Evolutionary conservation across 202 grass and related monocot species (phyloP).

Genomic region (Digitaria exilis): DNA sequence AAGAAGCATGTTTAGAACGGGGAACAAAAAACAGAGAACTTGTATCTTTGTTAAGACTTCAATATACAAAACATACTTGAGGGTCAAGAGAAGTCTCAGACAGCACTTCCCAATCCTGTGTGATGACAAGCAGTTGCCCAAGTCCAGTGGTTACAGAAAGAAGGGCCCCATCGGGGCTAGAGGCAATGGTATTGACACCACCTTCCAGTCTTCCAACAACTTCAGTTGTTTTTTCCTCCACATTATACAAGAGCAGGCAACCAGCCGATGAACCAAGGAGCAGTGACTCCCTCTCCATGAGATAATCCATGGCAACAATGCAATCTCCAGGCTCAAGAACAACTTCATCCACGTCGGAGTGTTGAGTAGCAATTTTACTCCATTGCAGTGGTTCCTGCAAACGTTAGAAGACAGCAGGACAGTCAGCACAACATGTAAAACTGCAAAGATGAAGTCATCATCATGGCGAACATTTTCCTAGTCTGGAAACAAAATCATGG

Average conservation of each 20-base stretch:
- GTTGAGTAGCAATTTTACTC: constrained; percentile 45
- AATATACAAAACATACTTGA: constrained; percentile 46
- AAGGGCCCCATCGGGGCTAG: constrained; percentile 85
- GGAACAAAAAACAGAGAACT: constrained; percentile 1
- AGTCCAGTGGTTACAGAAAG: constrained; percentile 74
- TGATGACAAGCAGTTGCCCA: constrained; percentile 83
- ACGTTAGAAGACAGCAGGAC: constrained; percentile 22
- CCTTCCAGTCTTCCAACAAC: constrained; percentile 85
- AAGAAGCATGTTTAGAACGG: constrained; percentile 40
- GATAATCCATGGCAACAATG: constrained; percentile 87
- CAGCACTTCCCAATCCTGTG: constrained; percentile 86
- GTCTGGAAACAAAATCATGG: not conserved
- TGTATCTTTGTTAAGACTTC: not conserved
- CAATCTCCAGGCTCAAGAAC: constrained; percentile 68
- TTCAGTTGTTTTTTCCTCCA: constrained; percentile 81
- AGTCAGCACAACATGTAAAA: constrained; percentile 9
- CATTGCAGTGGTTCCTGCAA: constrained; percentile 52
- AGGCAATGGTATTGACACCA: constrained; percentile 78
- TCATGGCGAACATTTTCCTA: not conserved
- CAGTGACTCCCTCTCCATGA: constrained; percentile 91
- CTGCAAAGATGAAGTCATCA: not conserved
- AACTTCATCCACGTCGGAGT: constrained; percentile 52
- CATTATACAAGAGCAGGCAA: constrained; percentile 68
- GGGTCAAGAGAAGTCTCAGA: constrained; percentile 77
- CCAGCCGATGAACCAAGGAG: constrained; percentile 74